Percentiles rank a stretch among this genome's conserved stretches.
phyloP scores from a whole-genome alignment of 805 yeast species.

The Pichia californica region DNA sequence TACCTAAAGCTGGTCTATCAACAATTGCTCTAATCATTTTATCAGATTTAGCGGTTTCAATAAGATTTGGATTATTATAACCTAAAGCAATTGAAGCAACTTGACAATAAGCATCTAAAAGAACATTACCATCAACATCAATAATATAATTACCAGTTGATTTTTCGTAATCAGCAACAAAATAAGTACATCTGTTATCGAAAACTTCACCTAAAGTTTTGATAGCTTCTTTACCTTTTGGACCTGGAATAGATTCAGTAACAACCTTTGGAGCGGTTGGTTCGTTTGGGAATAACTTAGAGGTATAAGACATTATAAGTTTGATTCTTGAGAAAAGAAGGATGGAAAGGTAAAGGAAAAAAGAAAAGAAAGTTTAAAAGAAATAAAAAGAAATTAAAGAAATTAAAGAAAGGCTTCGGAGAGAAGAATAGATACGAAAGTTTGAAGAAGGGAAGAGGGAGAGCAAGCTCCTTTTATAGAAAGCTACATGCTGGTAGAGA shows the following conservation, averaged over 20 bases:
- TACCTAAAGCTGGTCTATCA: conserved; percentile 81
- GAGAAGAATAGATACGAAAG: not conserved
- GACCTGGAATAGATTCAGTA: conserved; percentile 70
- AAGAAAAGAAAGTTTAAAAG: not conserved
- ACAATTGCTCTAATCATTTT: conserved; percentile 68
- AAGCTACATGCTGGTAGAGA: not conserved
- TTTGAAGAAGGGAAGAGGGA: not conserved
- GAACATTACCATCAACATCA: conserved; percentile 72
- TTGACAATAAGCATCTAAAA: conserved; percentile 75
- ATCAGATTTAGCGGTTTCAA: conserved; percentile 61
- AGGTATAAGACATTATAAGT: conserved; percentile 35
- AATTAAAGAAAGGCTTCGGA: too few species aligned
- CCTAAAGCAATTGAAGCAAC: conserved; percentile 83
- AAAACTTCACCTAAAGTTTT: conserved; percentile 53
- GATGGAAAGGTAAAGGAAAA: not conserved
- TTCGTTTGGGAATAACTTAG: conserved; percentile 68
- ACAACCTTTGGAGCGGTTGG: conserved; percentile 63
- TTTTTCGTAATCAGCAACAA: conserved; percentile 68
- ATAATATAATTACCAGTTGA: conserved; percentile 74
- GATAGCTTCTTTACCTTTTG: conserved; percentile 49
- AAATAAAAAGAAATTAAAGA: not conserved
- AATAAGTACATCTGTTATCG: conserved; percentile 69
- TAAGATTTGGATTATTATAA: conserved; percentile 74
- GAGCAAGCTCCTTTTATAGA: not conserved
- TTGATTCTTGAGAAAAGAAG: not conserved